A percentile compares a stretch with the other conserved stretches of the same genome.
Evolutionary conservation across 2,329 filamentous ascomycete species (phyloP).

Genomic region (Kalmusia sp.): DNA sequence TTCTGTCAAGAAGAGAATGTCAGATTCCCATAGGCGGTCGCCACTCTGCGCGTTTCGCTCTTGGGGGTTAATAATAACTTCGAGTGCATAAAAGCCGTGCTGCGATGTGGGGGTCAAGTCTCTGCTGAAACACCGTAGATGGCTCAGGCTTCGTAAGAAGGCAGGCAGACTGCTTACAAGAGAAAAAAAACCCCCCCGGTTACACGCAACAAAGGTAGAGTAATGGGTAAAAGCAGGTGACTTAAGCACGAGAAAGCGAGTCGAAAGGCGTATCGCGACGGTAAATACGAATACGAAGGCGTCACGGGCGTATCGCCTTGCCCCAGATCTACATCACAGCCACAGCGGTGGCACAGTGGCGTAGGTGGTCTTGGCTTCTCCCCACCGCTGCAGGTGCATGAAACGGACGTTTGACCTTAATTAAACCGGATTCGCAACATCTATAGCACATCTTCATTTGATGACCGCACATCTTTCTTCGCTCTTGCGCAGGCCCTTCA

Average conservation of each 20-base stretch:
- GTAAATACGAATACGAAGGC: not conserved
- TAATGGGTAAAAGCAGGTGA: too few relatives aligned
- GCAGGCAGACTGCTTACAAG: not conserved
- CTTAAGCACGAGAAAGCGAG: not conserved
- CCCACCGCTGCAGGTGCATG: not conserved
- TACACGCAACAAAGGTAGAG: too few relatives aligned
- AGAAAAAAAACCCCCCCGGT: too few relatives aligned
- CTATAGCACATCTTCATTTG: conserved; percentile 2
- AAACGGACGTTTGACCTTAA: conserved; percentile 4
- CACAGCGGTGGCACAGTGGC: conserved; percentile 5
- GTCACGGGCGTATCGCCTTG: not conserved
- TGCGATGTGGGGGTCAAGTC: not conserved
- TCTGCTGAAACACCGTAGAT: not conserved
- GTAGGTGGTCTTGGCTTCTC: not conserved
- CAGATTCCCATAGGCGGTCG: too few relatives aligned
- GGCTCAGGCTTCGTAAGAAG: not conserved
- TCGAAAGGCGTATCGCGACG: not conserved
- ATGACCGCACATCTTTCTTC: not conserved
- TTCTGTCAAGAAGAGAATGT: too few relatives aligned
- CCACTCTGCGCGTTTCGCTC: too few relatives aligned
- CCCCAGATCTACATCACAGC: conserved; percentile 8
- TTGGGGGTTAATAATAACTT: not conserved
- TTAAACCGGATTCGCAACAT: conserved; percentile 1
- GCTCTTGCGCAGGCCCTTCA: not conserved
- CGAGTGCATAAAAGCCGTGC: not conserved